Base-by-base conservation (phyloP, 495 filamentous ascomycete species). In the Aspergillus sparsus region DNA sequence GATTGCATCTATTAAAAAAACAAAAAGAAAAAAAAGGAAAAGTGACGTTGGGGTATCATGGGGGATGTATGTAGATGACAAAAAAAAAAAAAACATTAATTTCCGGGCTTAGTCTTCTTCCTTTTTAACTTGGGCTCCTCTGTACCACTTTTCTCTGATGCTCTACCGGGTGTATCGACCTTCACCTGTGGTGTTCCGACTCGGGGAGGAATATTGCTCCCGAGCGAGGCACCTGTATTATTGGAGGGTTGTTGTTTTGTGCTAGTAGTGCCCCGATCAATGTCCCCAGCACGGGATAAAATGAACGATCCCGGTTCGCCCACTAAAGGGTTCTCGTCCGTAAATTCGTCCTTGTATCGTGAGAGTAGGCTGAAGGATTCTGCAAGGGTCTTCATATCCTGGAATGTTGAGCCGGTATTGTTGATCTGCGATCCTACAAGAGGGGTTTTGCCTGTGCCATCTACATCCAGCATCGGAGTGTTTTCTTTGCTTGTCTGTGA, bases 241-340 rank as follows among this genome's bases (percentile, higher is more conserved):
- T 15, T 13, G 52, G 49, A 41, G 69, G 64, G 41, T 63, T 27
- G 7, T 61, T 55, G 37, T 47, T 13, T 41, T 65, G 55, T 45
- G 57, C 47, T 51, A 62, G 31, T 42, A 15, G 64, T 56, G 10
- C 58, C 62, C 49, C 66, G 62, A 12, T 62, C 61, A 12, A 66
- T 60, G 32, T 77, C 74, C 4, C 69, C 74, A 4, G 67, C 55
- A 44, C 75, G 86, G 10, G 84, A 85, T 51, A 95, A 79, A 55
- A 89, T 87, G 74, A 96, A 96, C n/a, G 86, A 84, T 18, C 93
- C 92, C 0, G 93, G 93, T 65, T 89, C 87, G 47, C 93, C 93
- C 2, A 88, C 85, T 49, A 96, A 83, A 3, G 92, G 91, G 63
- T 87, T 94, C 70, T 96, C 92, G 72, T 98, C 92, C 85, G 94